These are phyloP conservation scores for Pestalotiopsis sp. DNA, from an alignment of 2,329 filamentous ascomycete genomes.

Conservation along the genomic window DNA sequence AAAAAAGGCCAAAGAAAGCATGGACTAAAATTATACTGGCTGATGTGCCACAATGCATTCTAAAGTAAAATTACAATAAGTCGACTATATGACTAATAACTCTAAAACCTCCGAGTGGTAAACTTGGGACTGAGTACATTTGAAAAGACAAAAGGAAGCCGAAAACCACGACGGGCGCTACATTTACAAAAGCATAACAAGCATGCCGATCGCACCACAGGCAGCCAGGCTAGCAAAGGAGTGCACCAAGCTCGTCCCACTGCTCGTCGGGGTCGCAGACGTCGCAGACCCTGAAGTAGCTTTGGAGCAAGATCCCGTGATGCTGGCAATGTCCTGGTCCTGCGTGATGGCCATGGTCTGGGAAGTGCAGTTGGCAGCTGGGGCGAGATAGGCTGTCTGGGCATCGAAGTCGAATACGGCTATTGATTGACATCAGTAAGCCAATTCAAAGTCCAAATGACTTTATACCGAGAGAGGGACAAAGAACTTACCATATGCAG, in stretches of 20 bases:
- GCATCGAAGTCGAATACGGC: conserved; percentile 4
- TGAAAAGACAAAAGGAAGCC: neutral
- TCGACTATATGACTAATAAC: neutral
- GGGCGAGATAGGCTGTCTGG: neutral
- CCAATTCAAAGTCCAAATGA: neutral
- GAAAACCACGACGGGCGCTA: neutral
- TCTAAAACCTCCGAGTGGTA: neutral
- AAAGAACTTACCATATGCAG: neutral
- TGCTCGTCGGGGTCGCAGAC: neutral
- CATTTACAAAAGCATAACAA: neutral
- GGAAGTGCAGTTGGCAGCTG: conserved; percentile 5
- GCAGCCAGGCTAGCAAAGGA: neutral
- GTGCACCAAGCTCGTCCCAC: neutral
- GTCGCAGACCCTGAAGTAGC: neutral
- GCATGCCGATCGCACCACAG: neutral
- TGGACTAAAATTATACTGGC: too few species aligned
- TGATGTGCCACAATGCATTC: neutral
- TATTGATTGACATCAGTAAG: neutral
- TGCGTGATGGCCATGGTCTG: neutral
- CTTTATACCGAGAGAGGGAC: too few species aligned
- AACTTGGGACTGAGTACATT: neutral
- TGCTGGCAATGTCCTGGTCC: neutral
- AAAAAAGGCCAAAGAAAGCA: too few species aligned
- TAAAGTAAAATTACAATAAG: neutral
- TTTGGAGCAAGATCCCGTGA: neutral